A percentile compares a stretch with the other conserved stretches of the same genome.
Evolutionary conservation across 495 filamentous ascomycete species (phyloP).

Genomic region (Aspergillus conjunctus): DNA sequence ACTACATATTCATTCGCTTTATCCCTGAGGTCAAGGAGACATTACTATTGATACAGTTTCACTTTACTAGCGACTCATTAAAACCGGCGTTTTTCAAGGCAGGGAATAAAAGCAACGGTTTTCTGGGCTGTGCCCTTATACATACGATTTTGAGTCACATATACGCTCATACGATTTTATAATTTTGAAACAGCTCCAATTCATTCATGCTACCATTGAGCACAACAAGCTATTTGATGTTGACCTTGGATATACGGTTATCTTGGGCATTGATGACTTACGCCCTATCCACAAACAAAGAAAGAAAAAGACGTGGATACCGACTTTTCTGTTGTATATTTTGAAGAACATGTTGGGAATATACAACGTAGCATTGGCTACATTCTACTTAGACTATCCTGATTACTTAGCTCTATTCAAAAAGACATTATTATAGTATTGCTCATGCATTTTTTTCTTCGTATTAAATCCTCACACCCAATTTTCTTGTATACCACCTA

Average conservation of each 20-base stretch:
- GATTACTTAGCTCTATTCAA: not conserved
- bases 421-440: not conserved
- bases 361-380: no score
- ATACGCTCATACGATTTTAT: not conserved
- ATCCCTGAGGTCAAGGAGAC: not conserved
- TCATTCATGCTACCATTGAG: no score
- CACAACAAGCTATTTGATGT: no score
- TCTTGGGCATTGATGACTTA: no score
- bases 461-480: not conserved
- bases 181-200: no score
- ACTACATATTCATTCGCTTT: no score
- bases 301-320: no score
- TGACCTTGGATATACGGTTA: no score
- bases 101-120: not conserved
- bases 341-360: no score
- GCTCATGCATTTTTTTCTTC: not conserved
- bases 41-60: not conserved
- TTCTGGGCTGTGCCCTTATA: constrained; percentile 6
- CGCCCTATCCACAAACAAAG: no score
- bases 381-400: not conserved
- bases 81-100: constrained; percentile 4
- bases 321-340: no score
- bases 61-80: not conserved
- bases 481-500: no score
- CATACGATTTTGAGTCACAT: not conserved